Percentiles rank a stretch among this genome's conserved stretches.
Evolutionary conservation across 2,329 filamentous ascomycete species (phyloP).

Genomic region (Colletotrichum sp.): DNA sequence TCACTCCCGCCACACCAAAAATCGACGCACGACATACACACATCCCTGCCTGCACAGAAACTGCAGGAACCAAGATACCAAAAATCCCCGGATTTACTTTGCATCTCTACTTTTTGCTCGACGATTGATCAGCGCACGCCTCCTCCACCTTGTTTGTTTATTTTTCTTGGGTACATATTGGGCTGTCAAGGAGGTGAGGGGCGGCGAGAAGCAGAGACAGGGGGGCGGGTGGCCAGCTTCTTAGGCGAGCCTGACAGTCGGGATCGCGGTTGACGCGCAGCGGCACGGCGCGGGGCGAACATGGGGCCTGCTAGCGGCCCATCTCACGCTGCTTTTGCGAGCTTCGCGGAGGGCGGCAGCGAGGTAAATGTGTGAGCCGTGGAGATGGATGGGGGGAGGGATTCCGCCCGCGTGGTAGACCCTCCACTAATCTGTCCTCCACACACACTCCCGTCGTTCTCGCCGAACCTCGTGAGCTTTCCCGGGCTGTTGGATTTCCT

Average conservation of each 20-base stretch:
- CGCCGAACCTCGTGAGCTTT: not conserved
- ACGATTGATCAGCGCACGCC: conserved; percentile 6
- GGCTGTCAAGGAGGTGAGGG: conserved; percentile 3
- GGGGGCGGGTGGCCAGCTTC: conserved; percentile 6
- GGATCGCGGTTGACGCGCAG: conserved; percentile 22
- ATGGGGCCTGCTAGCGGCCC: conserved; percentile 19
- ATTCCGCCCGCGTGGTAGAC: conserved; percentile 6
- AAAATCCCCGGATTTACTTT: not conserved
- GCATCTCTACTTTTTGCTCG: not conserved
- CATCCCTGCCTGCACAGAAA: conserved; percentile 6
- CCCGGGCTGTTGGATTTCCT: not conserved
- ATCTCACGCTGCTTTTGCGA: conserved; percentile 46
- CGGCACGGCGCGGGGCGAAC: conserved; percentile 27
- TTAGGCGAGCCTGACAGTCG: conserved; percentile 31
- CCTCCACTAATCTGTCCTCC: not conserved
- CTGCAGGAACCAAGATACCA: conserved; percentile 22
- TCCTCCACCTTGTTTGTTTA: conserved; percentile 13
- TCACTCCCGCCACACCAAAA: not conserved
- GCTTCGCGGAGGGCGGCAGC: conserved; percentile 23
- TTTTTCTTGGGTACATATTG: conserved; percentile 20
- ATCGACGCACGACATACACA: conserved; percentile 11
- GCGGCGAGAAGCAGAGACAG: not conserved
- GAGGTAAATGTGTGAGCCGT: conserved; percentile 23
- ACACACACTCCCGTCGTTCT: not conserved
- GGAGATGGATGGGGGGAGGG: not conserved